Conservation (phyloP, 371 early-diverging fungal species). For the Circinella umbellata region DNA sequence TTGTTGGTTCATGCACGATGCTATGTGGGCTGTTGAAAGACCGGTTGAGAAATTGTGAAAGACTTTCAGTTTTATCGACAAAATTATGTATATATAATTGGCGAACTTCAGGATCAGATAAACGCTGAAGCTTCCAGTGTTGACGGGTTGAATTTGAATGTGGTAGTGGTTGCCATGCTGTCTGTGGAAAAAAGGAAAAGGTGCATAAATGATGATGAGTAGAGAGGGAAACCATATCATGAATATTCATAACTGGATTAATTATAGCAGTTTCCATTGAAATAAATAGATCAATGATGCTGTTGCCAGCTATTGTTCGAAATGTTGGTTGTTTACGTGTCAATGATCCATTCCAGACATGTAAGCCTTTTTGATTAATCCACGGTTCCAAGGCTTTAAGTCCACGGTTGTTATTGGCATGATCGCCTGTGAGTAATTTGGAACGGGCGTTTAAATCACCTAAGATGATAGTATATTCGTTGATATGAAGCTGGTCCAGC, state of each 20-base stretch:
- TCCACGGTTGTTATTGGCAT: background rate
- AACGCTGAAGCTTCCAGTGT: conserved; percentile 9
- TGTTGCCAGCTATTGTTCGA: background rate
- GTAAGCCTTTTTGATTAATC: background rate
- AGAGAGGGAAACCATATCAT: background rate
- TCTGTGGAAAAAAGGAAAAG: background rate
- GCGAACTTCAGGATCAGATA: conserved; percentile 1
- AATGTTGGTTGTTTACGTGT: conserved; percentile 10
- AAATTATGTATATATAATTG: background rate
- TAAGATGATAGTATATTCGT: conserved; percentile 7
- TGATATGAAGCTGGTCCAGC: background rate
- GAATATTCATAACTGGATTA: background rate
- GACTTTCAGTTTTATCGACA: background rate
- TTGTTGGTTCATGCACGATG: background rate
- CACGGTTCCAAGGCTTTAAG: background rate
- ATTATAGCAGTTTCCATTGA: background rate
- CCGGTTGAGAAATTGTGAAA: background rate
- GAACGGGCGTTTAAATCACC: conserved; percentile 11
- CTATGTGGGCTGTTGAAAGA: background rate
- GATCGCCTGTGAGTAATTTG: background rate
- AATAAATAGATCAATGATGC: conserved; percentile 17
- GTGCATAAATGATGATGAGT: conserved; percentile 10
- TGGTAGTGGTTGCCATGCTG: background rate
- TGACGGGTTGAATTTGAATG: background rate
- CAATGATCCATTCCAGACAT: conserved; percentile 9